Evolutionary conservation across 257 asterid genomes (phyloP).

Genomic region (Misopates orontium): DNA sequence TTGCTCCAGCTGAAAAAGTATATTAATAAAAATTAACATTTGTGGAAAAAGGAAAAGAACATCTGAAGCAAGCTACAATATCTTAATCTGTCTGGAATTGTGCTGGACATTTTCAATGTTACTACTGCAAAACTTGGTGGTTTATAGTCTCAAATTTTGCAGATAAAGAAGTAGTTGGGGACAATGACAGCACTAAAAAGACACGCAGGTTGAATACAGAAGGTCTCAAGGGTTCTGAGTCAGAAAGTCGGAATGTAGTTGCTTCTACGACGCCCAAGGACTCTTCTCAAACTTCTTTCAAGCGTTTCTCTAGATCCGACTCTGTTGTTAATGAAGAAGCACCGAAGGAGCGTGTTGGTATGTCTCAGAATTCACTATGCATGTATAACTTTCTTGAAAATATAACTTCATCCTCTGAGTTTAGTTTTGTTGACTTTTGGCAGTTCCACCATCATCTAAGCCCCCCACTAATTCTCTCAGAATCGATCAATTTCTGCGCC

Average conservation of each 20-base stretch:
- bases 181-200: constrained; percentile 61
- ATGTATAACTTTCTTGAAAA: neutral
- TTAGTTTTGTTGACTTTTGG: constrained; percentile 18
- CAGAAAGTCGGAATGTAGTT: constrained; percentile 38
- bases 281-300: constrained; percentile 43
- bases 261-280: constrained; percentile 47
- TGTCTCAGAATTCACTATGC: constrained; percentile 23
- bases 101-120: neutral
- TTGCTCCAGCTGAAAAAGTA: neutral
- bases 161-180: constrained; percentile 52
- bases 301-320: constrained; percentile 47
- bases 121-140: constrained; percentile 8
- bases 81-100: neutral
- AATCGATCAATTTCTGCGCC: constrained; percentile 83
- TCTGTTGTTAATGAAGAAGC: constrained; percentile 43
- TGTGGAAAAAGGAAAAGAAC: neutral
- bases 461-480: constrained; percentile 69
- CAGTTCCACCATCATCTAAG: constrained; percentile 78
- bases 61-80: neutral
- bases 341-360: constrained; percentile 81
- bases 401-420: constrained; percentile 22
- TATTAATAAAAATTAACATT: neutral
- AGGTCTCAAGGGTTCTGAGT: constrained; percentile 47
- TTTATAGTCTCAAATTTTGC: constrained; percentile 25
- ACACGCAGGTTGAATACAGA: constrained; percentile 69